phyloP scores from a whole-genome alignment of 1,139 yeast species.

The Yamadazyma atlantica region DNA sequence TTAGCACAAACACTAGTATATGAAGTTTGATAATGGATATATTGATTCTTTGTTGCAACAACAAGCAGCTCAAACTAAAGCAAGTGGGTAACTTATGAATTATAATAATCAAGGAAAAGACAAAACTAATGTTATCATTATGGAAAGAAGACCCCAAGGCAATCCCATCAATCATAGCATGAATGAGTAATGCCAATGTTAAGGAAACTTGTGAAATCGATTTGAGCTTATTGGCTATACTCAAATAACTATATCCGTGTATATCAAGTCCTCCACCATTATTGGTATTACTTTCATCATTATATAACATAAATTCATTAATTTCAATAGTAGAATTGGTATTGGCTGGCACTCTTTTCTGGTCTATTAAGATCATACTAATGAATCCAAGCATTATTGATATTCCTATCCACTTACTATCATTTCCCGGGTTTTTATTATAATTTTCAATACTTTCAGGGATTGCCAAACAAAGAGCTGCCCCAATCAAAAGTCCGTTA shows the following conservation, averaged over 20 bases:
- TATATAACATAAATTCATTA: background rate
- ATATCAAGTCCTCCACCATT: constrained; percentile 18
- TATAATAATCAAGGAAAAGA: constrained; percentile 59
- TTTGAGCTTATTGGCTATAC: constrained; percentile 6
- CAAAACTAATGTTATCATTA: constrained; percentile 44
- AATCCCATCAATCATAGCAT: constrained; percentile 73
- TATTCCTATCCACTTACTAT: constrained; percentile 17
- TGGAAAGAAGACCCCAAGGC: constrained; percentile 65
- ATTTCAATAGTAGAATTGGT: constrained; percentile 1
- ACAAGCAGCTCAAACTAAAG: constrained; percentile 62
- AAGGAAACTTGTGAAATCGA: constrained; percentile 37
- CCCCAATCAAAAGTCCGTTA: constrained; percentile 63
- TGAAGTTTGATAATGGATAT: constrained; percentile 37
- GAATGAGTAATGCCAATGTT: constrained; percentile 64
- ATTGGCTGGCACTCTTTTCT: constrained; percentile 1
- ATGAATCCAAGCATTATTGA: constrained; percentile 13
- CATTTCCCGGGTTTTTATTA: constrained; percentile 24
- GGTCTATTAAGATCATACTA: constrained; percentile 15
- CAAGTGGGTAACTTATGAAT: constrained; percentile 78
- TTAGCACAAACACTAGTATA: constrained; percentile 45
- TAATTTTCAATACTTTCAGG: constrained; percentile 68
- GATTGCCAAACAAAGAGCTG: constrained; percentile 61
- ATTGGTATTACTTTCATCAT: constrained; percentile 3
- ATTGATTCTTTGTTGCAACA: constrained; percentile 40
- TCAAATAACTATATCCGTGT: background rate